Evolutionary conservation across 2,329 filamentous ascomycete species (phyloP), one percentile per base, ranked within the genome.

Genomic region (Ascochyta fabae): DNA sequence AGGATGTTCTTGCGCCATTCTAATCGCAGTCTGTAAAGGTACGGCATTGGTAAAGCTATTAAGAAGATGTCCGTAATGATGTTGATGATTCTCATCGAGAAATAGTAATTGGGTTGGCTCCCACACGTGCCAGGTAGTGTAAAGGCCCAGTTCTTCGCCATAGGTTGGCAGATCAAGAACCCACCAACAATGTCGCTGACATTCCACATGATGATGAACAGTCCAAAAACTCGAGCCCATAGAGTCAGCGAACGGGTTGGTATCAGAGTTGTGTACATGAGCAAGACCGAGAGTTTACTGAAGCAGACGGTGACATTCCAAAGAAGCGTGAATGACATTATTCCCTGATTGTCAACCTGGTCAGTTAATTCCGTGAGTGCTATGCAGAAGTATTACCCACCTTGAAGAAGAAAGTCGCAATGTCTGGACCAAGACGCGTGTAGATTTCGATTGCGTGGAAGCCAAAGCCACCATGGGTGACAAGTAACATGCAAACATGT

Each of bases 251-350:
- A 65, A 4, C 22, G 44, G 1, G 51, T 56, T 0, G 59, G 60
- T 39, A 67, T 62, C 16, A 65, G 41, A 9, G 57, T 27, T 2
- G 45, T 48, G 45, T 67, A 67, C 63, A 66, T 67, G 2, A 60
- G 47, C 2, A 67, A 51, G 12, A 67, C 50, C 1, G 63, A 68
- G 0, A 65, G 16, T 53, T 64, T 65, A 39, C 58, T 59, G 35
- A 62, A 68, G 36, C 56, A 60, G 24, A 67, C 55, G 2, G 59
- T 63, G 2, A 52, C 59, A 16, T 67, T 66, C 64, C 64, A 68
- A 4, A 67, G 46, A 10, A 67, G 44, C 0, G 62, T 41, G 39
- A 67, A 67, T 0, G 59, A 34, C 59, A 67, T 62, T 47, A 66
- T 61, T 0, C 58, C 58, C 61, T 65, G 9, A 46, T 43, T 23